Conservation (phyloP, 768 basidiomycete genomes). For the Mycena rebaudengoi region DNA sequence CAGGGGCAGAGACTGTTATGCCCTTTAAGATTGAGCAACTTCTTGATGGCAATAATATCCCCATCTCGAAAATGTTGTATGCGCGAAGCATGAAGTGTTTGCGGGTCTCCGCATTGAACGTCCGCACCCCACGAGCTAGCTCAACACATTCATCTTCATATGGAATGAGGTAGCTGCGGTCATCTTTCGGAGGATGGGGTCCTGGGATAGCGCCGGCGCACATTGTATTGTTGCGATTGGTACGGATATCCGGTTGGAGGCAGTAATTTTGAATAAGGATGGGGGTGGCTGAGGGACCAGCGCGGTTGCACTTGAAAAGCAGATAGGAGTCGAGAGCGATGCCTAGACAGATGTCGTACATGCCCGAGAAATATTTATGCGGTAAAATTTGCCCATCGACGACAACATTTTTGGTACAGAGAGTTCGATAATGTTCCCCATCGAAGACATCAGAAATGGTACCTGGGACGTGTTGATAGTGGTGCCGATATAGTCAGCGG, state of each 20-base stretch:
- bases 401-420: conserved; percentile 31
- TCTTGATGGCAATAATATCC: neutral
- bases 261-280: conserved; percentile 52
- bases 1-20: too few relatives aligned
- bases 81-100: conserved; percentile 30
- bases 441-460: conserved; percentile 46
- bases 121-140: conserved; percentile 37
- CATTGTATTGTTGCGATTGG: conserved; percentile 30
- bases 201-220: too few relatives aligned
- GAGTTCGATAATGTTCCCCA: conserved; percentile 36
- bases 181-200: too few relatives aligned
- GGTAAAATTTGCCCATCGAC: conserved; percentile 33
- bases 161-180: too few relatives aligned
- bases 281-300: conserved; percentile 46
- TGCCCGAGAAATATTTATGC: conserved; percentile 47
- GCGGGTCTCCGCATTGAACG: conserved; percentile 32
- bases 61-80: neutral
- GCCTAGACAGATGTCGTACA: conserved; percentile 53
- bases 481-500: conserved; percentile 19
- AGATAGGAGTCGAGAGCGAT: conserved; percentile 53
- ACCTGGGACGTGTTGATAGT: conserved; percentile 19
- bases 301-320: conserved; percentile 41
- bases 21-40: neutral
- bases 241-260: conserved; percentile 39
- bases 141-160: too few relatives aligned